phyloP scores from a whole-genome alignment of 2,329 filamentous ascomycete species.

The Aspergillus sp. region DNA sequence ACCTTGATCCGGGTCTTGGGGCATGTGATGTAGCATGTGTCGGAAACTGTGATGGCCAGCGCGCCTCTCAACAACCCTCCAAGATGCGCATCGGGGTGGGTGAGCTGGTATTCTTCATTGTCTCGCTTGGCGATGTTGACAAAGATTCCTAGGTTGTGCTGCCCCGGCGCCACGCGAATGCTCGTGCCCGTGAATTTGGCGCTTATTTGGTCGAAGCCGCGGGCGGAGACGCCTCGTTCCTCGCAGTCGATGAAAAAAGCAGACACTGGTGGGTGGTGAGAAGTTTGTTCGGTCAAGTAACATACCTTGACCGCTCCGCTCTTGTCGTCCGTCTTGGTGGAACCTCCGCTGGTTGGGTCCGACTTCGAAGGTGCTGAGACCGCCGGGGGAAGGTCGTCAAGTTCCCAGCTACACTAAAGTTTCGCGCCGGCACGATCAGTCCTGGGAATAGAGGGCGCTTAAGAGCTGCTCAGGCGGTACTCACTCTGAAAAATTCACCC shows the following conservation, averaged over 20 bases:
- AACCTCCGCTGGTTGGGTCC: constrained; percentile 35
- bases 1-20: constrained; percentile 87
- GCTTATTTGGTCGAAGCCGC: constrained; percentile 92
- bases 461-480: constrained; percentile 26
- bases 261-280: constrained; percentile 94
- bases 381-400: constrained; percentile 71
- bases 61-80: constrained; percentile 83
- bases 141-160: constrained; percentile 95
- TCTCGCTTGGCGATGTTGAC: constrained; percentile 76
- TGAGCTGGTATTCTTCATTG: constrained; percentile 91
- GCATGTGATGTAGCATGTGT: constrained; percentile 85
- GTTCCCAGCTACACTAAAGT: constrained; percentile 86
- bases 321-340: constrained; percentile 31
- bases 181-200: constrained; percentile 98
- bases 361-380: constrained; percentile 46
- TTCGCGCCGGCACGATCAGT: constrained; percentile 2
- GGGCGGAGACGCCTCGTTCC: constrained; percentile 80
- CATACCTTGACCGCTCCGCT: constrained; percentile 71
- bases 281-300: constrained; percentile 96
- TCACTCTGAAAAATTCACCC: constrained; percentile 93
- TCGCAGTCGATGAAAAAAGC: constrained; percentile 93
- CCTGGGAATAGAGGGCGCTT: neutral
- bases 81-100: constrained; percentile 88
- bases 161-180: constrained; percentile 84
- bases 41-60: constrained; percentile 86